These are phyloP conservation scores for Hypsizygus marmoreus DNA, from an alignment of 768 basidiomycete genomes.

Conservation along the genomic window DNA sequence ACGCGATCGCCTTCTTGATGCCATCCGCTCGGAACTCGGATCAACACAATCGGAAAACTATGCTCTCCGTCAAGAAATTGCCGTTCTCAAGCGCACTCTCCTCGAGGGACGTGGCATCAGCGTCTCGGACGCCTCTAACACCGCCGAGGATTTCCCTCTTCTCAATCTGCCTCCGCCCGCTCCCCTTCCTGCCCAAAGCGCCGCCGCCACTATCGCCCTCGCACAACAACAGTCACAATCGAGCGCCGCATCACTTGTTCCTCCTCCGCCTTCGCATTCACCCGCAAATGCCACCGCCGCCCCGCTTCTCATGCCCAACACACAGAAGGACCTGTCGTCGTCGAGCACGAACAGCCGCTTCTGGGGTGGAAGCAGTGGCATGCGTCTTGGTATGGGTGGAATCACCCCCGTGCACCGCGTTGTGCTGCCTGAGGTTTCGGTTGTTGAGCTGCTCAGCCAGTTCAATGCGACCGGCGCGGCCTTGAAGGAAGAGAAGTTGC, in stretches of 20 bases:
- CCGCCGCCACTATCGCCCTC: slow-evolving; percentile 34
- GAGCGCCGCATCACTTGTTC: slow-evolving; percentile 15
- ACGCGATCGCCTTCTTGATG: slow-evolving; percentile 87
- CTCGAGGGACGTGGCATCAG: slow-evolving; percentile 62
- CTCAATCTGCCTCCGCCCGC: slow-evolving; percentile 53
- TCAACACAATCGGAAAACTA: slow-evolving; percentile 78
- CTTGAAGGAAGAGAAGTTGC: slow-evolving; percentile 34
- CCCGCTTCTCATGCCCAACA: slow-evolving; percentile 59
- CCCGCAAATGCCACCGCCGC: slow-evolving; percentile 3
- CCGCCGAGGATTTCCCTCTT: slow-evolving; percentile 27
- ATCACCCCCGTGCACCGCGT: slow-evolving; percentile 86
- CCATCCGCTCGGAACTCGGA: slow-evolving; percentile 82
- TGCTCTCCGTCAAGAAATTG: slow-evolving; percentile 78
- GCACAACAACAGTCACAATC: slow-evolving; percentile 12
- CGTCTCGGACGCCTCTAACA: not conserved
- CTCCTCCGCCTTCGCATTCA: slow-evolving; percentile 18
- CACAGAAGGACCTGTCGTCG: slow-evolving; percentile 74
- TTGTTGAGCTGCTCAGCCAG: slow-evolving; percentile 15
- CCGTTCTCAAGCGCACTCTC: slow-evolving; percentile 71
- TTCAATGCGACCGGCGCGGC: slow-evolving; percentile 9
- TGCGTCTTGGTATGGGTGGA: slow-evolving; percentile 51
- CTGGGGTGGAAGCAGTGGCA: slow-evolving; percentile 95
- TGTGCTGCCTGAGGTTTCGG: slow-evolving; percentile 67
- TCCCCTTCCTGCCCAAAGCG: slow-evolving; percentile 43
- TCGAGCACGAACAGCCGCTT: slow-evolving; percentile 56